These are phyloP conservation scores for Calonectria leucothoes DNA, from an alignment of 2,329 filamentous ascomycete species.

Conservation along the genomic window DNA sequence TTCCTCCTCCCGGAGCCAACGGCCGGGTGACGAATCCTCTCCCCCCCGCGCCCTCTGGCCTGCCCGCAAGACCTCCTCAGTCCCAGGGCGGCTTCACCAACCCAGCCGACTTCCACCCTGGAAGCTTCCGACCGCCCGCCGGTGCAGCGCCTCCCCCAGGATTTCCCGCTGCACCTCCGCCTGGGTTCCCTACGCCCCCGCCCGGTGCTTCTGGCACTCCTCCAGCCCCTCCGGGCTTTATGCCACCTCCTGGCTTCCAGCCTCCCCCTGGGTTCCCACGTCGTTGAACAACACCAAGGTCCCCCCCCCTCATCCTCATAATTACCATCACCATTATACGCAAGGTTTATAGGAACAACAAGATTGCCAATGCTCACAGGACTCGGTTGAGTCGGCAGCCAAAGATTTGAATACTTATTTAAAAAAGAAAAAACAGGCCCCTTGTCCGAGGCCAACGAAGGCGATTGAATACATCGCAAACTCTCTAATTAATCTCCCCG, in stretches of 20 bases:
- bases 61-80: conserved; percentile 62
- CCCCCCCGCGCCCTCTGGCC: conserved; percentile 61
- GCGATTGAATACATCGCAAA: conserved; percentile 19
- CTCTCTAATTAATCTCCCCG: conserved; percentile 22
- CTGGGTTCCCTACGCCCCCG: conserved; percentile 53
- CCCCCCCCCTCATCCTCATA: conserved; percentile 18
- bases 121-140: conserved; percentile 52
- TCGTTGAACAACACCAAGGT: conserved; percentile 47
- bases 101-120: conserved; percentile 61
- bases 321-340: conserved; percentile 14
- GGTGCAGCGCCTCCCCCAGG: conserved; percentile 51
- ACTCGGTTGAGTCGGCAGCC: conserved; percentile 19
- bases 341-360: conserved; percentile 2
- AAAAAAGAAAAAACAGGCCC: conserved; percentile 4
- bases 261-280: conserved; percentile 58
- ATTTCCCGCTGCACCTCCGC: conserved; percentile 54
- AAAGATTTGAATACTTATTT: neutral
- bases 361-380: conserved; percentile 5
- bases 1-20: conserved; percentile 39
- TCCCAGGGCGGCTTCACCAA: conserved; percentile 58
- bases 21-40: conserved; percentile 52
- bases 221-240: conserved; percentile 55
- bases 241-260: conserved; percentile 57
- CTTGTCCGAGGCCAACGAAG: conserved; percentile 2
- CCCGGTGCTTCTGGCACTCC: conserved; percentile 47